Base-by-base conservation (phyloP, 176 grass and related monocot species). In the Zoysia japonica region DNA sequence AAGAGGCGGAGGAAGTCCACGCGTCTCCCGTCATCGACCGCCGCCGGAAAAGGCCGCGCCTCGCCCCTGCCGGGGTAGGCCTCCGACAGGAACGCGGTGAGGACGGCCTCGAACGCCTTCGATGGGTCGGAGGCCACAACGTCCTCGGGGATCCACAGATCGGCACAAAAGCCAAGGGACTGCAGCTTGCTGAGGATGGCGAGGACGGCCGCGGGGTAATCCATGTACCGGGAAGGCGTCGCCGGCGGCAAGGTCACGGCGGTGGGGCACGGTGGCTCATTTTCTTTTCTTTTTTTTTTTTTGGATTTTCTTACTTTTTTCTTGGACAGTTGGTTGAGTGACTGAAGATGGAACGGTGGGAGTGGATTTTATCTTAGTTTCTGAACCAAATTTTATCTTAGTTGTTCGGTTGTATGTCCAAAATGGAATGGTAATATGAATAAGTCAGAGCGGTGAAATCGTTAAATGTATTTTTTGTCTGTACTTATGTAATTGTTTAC, bases 1-100 rank as follows among this genome's bases (percentile, higher is more conserved):
- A 90, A 93, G 76, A 90, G 88, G 53, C 64, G 83, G 52, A 90
- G 45, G 66, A 93, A 73, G 44, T 90, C 85, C 3, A 93, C 78
- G 17, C 61, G 79, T 7, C 55, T 65, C 46, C 87, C 85, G 12
- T 75, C 65, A 0, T 78, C 78, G 47, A 93, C 68, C 49, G 76
- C 62, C 11, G 75, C 71, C 10, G 85, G 85, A 49, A 90, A 61
- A 9, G 84, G 85, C 57, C 69, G 91, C 64, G 80, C 66, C 65
- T 76, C 82, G 59, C 82, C 77, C 12, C 79, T 39, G 6, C 69
- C 79, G 10, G 48, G 51, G 78, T 87, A 79, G 74, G 41, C 78
- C 84, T 93, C 78, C 78, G 67, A 61, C 62, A 84, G 80, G 74
- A 93, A 93, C 50, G 47, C 57, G 36, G 74, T 75, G 43, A 93